Evolutionary conservation across 2,329 filamentous ascomycete genomes (phyloP).

Genomic region (Basipetospora chlamydospora): DNA sequence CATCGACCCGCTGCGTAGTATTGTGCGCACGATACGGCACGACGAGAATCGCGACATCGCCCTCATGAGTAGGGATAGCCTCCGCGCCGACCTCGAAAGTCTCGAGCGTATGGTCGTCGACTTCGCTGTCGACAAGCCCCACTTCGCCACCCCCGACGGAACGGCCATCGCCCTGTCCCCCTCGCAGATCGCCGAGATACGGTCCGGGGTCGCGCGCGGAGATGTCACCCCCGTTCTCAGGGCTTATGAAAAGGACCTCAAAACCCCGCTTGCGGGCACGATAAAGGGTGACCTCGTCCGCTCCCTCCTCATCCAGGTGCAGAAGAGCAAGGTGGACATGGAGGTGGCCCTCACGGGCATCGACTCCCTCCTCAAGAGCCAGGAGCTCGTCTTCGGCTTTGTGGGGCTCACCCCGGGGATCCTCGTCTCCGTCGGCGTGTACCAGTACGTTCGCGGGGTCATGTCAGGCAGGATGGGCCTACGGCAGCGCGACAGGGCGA

Average conservation of each 20-base stretch:
- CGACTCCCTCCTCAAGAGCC: constrained; percentile 84
- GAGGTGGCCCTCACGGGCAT: constrained; percentile 95
- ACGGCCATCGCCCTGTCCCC: constrained; percentile 37
- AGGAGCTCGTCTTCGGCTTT: constrained; percentile 96
- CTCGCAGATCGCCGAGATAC: constrained; percentile 57
- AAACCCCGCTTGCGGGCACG: constrained; percentile 67
- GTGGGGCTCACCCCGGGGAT: constrained; percentile 86
- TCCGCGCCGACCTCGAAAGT: constrained; percentile 80
- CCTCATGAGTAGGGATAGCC: constrained; percentile 86
- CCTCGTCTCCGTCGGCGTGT: constrained; percentile 63
- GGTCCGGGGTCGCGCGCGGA: constrained; percentile 71
- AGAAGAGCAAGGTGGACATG: constrained; percentile 97
- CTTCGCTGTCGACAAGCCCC: constrained; percentile 73
- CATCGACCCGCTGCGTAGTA: constrained; percentile 65
- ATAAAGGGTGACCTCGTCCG: constrained; percentile 77
- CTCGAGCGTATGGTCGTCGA: constrained; percentile 97
- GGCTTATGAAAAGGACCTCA: constrained; percentile 82
- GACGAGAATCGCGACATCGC: constrained; percentile 88
- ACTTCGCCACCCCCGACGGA: constrained; percentile 31
- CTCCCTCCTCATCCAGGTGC: constrained; percentile 85
- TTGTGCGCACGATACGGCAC: constrained; percentile 85
- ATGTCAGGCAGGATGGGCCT: constrained; percentile 60
- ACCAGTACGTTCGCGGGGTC: constrained; percentile 55
- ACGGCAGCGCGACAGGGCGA: constrained; percentile 47
- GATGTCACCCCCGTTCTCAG: constrained; percentile 84